These are phyloP conservation scores for Infundibulicybe gibba DNA, from an alignment of 768 basidiomycete genomes.

Conservation along the genomic window DNA sequence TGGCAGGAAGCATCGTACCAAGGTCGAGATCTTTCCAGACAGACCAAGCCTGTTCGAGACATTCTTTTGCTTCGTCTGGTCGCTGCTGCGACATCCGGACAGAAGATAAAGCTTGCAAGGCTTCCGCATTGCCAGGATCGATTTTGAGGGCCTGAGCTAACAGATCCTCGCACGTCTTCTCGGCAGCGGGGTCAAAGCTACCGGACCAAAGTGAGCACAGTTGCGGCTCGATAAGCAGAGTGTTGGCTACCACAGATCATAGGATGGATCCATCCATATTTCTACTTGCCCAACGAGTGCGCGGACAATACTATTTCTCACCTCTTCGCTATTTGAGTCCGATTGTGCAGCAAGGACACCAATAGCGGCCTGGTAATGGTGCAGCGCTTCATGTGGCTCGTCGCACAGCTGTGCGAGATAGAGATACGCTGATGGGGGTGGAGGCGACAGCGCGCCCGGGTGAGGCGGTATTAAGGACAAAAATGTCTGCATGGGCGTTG, in stretches of 20 bases:
- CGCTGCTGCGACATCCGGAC: slow-evolving; percentile 87
- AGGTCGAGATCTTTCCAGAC: slow-evolving; percentile 67
- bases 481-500: slow-evolving; percentile 50
- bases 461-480: slow-evolving; percentile 55
- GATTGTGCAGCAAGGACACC: slow-evolving; percentile 58
- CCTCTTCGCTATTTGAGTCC: slow-evolving; percentile 50
- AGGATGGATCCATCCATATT: slow-evolving; percentile 92
- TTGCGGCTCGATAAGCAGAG: background rate
- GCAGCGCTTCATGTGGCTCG: slow-evolving; percentile 68
- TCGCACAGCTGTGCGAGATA: slow-evolving; percentile 87
- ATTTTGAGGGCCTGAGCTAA: slow-evolving; percentile 68
- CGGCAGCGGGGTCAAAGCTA: slow-evolving; percentile 82
- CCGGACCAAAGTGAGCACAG: background rate
- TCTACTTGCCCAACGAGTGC: slow-evolving; percentile 89
- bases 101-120: slow-evolving; percentile 76
- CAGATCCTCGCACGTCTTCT: slow-evolving; percentile 76
- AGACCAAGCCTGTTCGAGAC: slow-evolving; percentile 64
- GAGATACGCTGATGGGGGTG: slow-evolving; percentile 78
- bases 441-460: slow-evolving; percentile 51
- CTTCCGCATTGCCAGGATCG: slow-evolving; percentile 75
- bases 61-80: slow-evolving; percentile 75
- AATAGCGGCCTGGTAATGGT: slow-evolving; percentile 79
- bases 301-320: slow-evolving; percentile 66
- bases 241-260: slow-evolving; percentile 74
- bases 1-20: slow-evolving; percentile 19